Evolutionary conservation across 23 red algal genomes (phyloP).

Genomic region (Gracilaria caudata): DNA sequence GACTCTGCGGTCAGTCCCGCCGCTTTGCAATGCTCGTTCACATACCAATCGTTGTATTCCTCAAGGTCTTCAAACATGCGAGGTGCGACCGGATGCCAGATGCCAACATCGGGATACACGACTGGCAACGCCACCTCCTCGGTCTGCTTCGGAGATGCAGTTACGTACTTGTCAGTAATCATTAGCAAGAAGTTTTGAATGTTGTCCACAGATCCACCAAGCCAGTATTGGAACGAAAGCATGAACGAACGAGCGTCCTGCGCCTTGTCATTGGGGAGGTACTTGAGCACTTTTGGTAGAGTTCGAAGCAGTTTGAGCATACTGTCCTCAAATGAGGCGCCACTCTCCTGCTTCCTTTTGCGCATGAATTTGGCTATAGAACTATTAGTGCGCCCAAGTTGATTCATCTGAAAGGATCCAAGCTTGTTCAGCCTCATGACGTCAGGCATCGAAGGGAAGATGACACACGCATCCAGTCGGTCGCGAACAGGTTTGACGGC

Average conservation of each 20-base stretch:
- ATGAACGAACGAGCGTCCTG: constrained; percentile 99
- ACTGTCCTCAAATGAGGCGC: constrained; percentile 91
- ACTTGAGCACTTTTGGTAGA: constrained; percentile 99
- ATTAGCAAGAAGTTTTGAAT: constrained; percentile 99
- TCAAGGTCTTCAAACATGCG: constrained; percentile 94
- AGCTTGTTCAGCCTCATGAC: constrained; percentile 99
- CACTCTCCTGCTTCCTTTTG: constrained; percentile 84
- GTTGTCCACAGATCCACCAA: constrained; percentile 90
- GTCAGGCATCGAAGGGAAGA: constrained; percentile 99
- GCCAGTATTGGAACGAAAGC: constrained; percentile 99
- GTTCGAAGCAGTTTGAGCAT: constrained; percentile 97
- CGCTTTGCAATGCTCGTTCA: constrained; percentile 76
- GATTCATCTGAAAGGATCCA: constrained; percentile 89
- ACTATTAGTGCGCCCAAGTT: constrained; percentile 79
- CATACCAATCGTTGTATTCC: constrained; percentile 94
- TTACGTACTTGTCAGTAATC: constrained; percentile 94
- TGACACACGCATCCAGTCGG: constrained; percentile 93
- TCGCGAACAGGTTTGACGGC: constrained; percentile 92
- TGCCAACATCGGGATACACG: constrained; percentile 95
- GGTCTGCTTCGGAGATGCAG: constrained; percentile 39
- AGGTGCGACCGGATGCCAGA: constrained; percentile 97
- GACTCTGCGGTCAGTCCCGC: constrained; percentile 62
- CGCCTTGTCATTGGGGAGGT: constrained; percentile 98
- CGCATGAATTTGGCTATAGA: constrained; percentile 94
- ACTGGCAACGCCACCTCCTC: constrained; percentile 71